Evolutionary conservation across 306 rosid genomes (phyloP), one percentile per base, ranked within the genome.

Genomic region (Corylus avellana): DNA sequence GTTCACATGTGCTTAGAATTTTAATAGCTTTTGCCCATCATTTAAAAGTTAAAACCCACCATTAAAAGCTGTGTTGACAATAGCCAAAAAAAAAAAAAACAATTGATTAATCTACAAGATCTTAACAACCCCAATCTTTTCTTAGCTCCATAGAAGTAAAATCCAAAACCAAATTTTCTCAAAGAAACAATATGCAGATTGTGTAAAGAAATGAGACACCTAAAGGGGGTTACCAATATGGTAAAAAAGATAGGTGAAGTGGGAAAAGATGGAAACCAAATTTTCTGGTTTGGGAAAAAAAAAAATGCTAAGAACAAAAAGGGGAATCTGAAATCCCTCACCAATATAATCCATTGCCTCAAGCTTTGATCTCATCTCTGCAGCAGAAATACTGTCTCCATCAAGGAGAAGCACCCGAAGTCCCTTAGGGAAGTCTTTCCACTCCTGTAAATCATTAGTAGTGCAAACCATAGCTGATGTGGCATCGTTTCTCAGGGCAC

Each of bases 401-500:
- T 91, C 94, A 80, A 96, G 93, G 75, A 96, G 91, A 81, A 96
- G 98, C 82, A 96, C 96, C 83, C 91, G 83, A 72, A 96, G 99
- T 29, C 97, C 98, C 80, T 93, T 93, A 2, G 99, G 99, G 74
- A 96, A 96, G 85, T 96, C 98, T 72, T 93, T 90, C 99, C 98
- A 96, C 73, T 80, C 88, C 56, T 93, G 97, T 84, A 96, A 86
- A 90, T 93, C 98, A 88, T 85, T 90, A 74, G 96, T 92, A 81
- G 93, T 90, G 89, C 93, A 96, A 93, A 96, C 98, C 99, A 96
- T 96, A 89, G 98, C 97, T 96, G 93, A 94, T 87, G 86, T 91
- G 89, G 98, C 99, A 96, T 93, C 92, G 81, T 93, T 91, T 89
- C 94, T 92, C 90, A 58, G 83, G 74, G 84, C 84, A 39, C 68